Conservation (phyloP, 2,329 filamentous ascomycete genomes). For the Aspergillus transmontanensis region DNA sequence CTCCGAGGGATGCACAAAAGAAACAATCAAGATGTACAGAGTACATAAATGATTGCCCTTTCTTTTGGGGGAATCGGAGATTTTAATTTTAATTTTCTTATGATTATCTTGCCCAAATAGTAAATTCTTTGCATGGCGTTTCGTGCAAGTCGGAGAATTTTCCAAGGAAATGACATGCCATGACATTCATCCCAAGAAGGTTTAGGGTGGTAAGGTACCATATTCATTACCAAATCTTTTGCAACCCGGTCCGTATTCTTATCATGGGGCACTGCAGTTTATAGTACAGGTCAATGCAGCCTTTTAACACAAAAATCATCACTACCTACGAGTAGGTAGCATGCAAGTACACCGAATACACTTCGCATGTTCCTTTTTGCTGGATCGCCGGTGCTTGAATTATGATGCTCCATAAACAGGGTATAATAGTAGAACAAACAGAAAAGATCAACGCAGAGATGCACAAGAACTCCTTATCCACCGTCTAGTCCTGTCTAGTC, state of each 20-base stretch:
- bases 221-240: not conserved
- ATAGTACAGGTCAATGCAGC: not conserved
- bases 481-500: conserved; percentile 31
- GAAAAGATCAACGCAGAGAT: not conserved
- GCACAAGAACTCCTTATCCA: conserved; percentile 2
- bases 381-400: conserved; percentile 1
- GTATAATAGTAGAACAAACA: conserved; percentile 2
- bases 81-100: not conserved
- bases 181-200: not conserved
- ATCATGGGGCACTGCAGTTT: not conserved
- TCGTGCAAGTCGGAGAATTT: not conserved
- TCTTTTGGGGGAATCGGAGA: not conserved
- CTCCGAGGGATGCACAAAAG: not conserved
- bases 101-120: not conserved
- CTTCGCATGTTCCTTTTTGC: not conserved
- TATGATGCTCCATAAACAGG: conserved; percentile 10
- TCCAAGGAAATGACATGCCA: not conserved
- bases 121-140: not conserved
- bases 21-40: not conserved
- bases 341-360: not conserved
- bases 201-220: not conserved
- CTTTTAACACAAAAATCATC: not conserved
- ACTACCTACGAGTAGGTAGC: too few relatives aligned
- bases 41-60: not conserved
- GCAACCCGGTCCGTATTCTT: not conserved